Evolutionary conservation across 2,329 filamentous ascomycete species (phyloP).

Genomic region (Davidsoniella neocaledoniae): DNA sequence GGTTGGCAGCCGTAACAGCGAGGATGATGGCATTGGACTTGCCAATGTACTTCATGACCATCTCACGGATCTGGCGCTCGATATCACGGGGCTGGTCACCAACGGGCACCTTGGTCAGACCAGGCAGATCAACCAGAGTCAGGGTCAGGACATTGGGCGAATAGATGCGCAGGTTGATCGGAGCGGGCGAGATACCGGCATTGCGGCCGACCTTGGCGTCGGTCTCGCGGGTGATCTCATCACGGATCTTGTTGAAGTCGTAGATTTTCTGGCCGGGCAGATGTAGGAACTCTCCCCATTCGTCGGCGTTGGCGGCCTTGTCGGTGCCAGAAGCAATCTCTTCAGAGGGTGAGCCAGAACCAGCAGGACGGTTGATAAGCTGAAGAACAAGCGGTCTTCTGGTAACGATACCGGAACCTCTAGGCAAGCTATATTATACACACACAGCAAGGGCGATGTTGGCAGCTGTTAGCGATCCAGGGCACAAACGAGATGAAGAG

Average conservation of each 20-base stretch:
- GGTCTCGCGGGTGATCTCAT: conserved; percentile 93
- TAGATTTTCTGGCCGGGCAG: conserved; percentile 94
- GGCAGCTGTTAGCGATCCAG: conserved; percentile 8
- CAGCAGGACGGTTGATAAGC: conserved; percentile 77
- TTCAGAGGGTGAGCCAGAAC: conserved; percentile 56
- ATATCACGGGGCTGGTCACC: conserved; percentile 95
- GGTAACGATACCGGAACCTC: conserved; percentile 94
- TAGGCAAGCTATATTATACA: conserved; percentile 66
- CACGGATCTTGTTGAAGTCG: conserved; percentile 96
- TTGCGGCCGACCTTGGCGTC: conserved; percentile 93
- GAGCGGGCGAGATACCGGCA: conserved; percentile 86
- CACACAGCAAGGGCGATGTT: conserved; percentile 16
- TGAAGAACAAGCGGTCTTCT: conserved; percentile 90
- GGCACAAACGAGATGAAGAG: background rate
- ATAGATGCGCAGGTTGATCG: conserved; percentile 97
- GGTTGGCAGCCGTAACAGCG: conserved; percentile 90
- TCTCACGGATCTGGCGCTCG: conserved; percentile 88
- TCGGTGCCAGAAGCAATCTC: conserved; percentile 54
- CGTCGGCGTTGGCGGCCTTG: conserved; percentile 77
- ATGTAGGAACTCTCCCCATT: conserved; percentile 98
- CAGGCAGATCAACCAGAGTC: conserved; percentile 89
- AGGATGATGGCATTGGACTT: conserved; percentile 98
- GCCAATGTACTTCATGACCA: conserved; percentile 97
- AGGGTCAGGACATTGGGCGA: conserved; percentile 95
- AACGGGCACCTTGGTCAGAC: conserved; percentile 89